Evolutionary conservation across 768 basidiomycete species (phyloP).

Genomic region (Mycena chlorophos): DNA sequence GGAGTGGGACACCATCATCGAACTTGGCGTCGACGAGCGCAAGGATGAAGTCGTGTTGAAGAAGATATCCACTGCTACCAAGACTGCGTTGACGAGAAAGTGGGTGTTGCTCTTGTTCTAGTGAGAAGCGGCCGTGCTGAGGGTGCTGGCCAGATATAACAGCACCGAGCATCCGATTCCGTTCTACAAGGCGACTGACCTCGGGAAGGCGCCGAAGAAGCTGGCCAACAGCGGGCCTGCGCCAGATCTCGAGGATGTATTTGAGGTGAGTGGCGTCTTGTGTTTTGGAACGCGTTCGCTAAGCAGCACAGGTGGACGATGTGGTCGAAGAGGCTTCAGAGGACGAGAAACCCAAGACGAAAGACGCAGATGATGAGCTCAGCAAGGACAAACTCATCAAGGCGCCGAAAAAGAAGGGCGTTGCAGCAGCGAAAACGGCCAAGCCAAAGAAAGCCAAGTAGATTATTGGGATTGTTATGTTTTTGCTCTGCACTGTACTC

Average conservation of each 20-base stretch:
- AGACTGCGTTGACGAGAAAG: slow-evolving; percentile 84
- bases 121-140: too few species aligned
- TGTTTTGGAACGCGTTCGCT: not conserved
- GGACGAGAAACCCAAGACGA: slow-evolving; percentile 42
- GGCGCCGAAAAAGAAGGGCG: slow-evolving; percentile 43
- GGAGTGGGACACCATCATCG: slow-evolving; percentile 95
- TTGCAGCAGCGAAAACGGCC: slow-evolving; percentile 22
- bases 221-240: slow-evolving; percentile 62
- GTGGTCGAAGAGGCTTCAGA: slow-evolving; percentile 50
- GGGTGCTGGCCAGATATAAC: slow-evolving; percentile 68
- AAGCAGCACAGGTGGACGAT: slow-evolving; percentile 42
- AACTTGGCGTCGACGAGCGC: slow-evolving; percentile 84
- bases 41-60: slow-evolving; percentile 76
- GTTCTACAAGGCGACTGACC: slow-evolving; percentile 85
- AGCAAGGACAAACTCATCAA: slow-evolving; percentile 62
- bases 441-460: slow-evolving; percentile 18
- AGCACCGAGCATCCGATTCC: slow-evolving; percentile 87
- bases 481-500: too few species aligned
- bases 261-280: slow-evolving; percentile 56
- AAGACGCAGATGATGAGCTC: slow-evolving; percentile 50
- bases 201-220: slow-evolving; percentile 81
- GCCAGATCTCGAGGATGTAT: slow-evolving; percentile 92
- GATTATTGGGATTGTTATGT: too few species aligned
- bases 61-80: slow-evolving; percentile 79
- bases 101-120: slow-evolving; percentile 36